phyloP scores from a whole-genome alignment of 352 stramenopile genomes.

The Globisporangium cylindrosporum region DNA sequence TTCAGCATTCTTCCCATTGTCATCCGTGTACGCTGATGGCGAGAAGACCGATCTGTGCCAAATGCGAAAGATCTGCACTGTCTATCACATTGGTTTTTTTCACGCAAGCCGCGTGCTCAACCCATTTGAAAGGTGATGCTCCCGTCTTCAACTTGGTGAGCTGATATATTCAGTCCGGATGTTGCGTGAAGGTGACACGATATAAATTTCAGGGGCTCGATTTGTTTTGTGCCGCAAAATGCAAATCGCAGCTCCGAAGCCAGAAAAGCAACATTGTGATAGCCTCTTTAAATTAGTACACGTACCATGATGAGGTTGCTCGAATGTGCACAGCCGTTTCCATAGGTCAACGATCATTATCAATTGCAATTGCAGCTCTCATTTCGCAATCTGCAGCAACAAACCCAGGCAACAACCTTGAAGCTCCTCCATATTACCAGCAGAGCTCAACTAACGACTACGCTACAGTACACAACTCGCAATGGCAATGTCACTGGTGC shows the following conservation, averaged over 20 bases:
- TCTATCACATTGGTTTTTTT: not conserved
- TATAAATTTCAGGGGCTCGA: too few relatives aligned
- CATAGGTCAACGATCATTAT: not conserved
- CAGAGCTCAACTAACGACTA: not conserved
- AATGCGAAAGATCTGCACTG: not conserved
- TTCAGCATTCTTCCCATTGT: too few relatives aligned
- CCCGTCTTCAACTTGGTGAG: not conserved
- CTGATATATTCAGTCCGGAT: not conserved
- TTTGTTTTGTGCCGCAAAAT: too few relatives aligned
- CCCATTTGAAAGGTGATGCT: not conserved
- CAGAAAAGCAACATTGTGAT: too few relatives aligned
- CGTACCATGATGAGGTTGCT: not conserved
- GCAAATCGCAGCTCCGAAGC: too few relatives aligned
- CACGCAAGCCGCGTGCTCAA: not conserved
- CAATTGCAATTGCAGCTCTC: not conserved
- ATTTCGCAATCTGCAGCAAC: conserved; percentile 1
- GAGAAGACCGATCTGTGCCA: not conserved
- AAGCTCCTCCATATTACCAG: not conserved
- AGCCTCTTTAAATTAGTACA: too few relatives aligned
- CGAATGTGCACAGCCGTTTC: not conserved
- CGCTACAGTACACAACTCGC: not conserved
- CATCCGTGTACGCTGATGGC: not conserved
- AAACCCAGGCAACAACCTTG: not conserved
- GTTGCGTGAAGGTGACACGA: not conserved
- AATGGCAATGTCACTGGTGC: not conserved